These are phyloP conservation scores for Musa balbisiana DNA, from an alignment of 202 grass and related monocot species.

Conservation along the genomic window DNA sequence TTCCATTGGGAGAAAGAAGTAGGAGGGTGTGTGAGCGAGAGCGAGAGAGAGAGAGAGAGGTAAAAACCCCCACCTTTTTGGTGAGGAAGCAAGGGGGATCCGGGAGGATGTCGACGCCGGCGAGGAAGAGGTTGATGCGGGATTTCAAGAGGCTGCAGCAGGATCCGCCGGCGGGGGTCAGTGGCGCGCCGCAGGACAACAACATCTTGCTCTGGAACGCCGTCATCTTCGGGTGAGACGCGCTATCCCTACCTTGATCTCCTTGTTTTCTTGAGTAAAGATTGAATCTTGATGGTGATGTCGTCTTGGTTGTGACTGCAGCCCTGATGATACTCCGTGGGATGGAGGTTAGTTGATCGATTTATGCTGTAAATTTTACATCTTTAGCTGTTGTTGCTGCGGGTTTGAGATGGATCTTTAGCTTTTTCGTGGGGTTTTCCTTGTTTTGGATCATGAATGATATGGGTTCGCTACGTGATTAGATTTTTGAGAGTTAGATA, in stretches of 20 bases:
- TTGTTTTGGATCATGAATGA: too few relatives aligned
- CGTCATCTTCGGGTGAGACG: slow-evolving; percentile 1
- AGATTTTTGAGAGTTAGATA: background rate
- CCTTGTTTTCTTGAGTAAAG: background rate
- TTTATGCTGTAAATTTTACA: background rate
- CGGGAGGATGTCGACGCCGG: slow-evolving; percentile 8
- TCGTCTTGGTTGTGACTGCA: background rate
- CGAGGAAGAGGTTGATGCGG: slow-evolving; percentile 12
- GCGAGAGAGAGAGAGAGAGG: background rate
- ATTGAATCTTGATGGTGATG: background rate
- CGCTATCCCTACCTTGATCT: background rate
- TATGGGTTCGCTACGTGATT: too few relatives aligned
- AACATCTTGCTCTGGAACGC: slow-evolving; percentile 11
- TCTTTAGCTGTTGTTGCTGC: background rate
- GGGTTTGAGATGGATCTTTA: background rate
- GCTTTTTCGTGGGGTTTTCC: background rate
- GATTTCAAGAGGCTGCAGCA: slow-evolving; percentile 14
- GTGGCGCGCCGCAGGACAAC: slow-evolving; percentile 9
- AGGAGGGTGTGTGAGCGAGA: background rate
- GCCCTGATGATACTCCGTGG: slow-evolving; percentile 14
- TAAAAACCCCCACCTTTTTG: background rate
- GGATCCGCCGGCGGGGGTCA: slow-evolving; percentile 7
- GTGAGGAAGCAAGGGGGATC: background rate
- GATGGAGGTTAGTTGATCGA: slow-evolving; percentile 5
- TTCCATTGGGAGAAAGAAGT: background rate